Base-by-base conservation (phyloP, 1,139 yeast genomes). In the Debaryomyces subglobosus region DNA sequence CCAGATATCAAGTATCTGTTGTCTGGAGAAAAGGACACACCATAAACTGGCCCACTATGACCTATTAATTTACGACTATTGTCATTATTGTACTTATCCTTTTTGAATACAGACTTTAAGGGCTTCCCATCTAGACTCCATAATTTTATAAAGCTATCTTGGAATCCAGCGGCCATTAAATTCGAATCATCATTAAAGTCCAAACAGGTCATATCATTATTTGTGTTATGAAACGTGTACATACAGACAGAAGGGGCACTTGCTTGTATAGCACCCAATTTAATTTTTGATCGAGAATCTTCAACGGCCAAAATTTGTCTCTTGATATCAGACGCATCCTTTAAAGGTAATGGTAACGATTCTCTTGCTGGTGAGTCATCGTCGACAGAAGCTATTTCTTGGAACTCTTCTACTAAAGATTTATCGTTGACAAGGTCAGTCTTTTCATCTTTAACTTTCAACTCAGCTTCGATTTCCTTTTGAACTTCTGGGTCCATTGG, bases 151-250 rank as follows among this genome's bases (percentile, higher is more conserved):
- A 85, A 89, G 53, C 95, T 85, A 63, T 94, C 98, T 57, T 90
- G 90, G 63, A 94, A 94, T 6, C 99, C 99, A 20, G 92, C 96
- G 0, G 98, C 98, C 36, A 89, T 86, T 56, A 92, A 62, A 29
- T 92, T 84, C 15, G 95, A 84, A 64, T 92, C 97, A 44, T 87
- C 89, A 59, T 94, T 90, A 69, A 92, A 92, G 53, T 85, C 89
- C 46, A 94, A 66, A 48, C 91, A 83, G 16, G 96, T 89, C 77
- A 94, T 75, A 53, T 89, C 96, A 56, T 89, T 88, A 63, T 89
- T 87, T 8, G 98, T 89, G 67, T 95, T 94, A 74, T 94, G 99
- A 72, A 95, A 92, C 0, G 99, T 94, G 71, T 94, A 95, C 97
- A 94, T 90, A 68, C 99, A 94, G 36, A 94, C 96, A 49, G 96